Conservation (phyloP, 2,329 filamentous ascomycete genomes). For the Colletotrichum ledebouriae region DNA sequence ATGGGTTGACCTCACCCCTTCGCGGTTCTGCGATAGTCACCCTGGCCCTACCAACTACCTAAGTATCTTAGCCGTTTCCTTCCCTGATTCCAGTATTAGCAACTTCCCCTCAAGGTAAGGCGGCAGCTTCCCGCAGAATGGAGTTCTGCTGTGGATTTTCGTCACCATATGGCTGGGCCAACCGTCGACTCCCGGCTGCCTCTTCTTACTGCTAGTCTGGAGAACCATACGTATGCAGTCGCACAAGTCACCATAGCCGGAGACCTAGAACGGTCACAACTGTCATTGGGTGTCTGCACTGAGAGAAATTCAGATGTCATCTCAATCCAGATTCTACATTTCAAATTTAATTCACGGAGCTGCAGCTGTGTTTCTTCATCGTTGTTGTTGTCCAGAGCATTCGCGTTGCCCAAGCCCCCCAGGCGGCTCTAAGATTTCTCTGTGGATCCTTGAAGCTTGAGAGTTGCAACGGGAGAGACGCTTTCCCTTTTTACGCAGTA, state of each 20-base stretch:
- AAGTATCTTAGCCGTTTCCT: conserved; percentile 14
- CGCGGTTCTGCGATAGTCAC: conserved; percentile 6
- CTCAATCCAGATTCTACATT: no score
- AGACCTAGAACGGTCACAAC: no score
- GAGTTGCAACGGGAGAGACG: background rate
- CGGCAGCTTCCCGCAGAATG: background rate
- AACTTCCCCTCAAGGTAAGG: background rate
- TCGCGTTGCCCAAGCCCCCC: no score
- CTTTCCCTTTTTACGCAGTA: background rate
- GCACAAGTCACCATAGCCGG: background rate
- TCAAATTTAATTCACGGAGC: no score
- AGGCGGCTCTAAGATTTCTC: no score
- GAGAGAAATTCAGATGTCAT: no score
- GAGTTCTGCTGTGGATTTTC: conserved; percentile 5
- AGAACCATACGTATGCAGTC: background rate
- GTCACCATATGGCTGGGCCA: conserved; percentile 12
- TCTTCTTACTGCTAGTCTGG: background rate
- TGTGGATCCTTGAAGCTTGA: background rate
- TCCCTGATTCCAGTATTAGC: conserved; percentile 26
- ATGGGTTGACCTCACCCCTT: conserved; percentile 33
- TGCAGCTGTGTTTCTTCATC: no score
- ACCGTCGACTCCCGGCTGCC: conserved; percentile 3
- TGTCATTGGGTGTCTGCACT: no score
- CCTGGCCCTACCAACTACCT: conserved; percentile 10
- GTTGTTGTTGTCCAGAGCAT: no score